Percentiles rank a stretch among this genome's conserved stretches.
These are phyloP conservation scores for Coniochaeta hoffmannii DNA, from an alignment of 2,329 filamentous ascomycete genomes.

Conservation along the genomic window DNA sequence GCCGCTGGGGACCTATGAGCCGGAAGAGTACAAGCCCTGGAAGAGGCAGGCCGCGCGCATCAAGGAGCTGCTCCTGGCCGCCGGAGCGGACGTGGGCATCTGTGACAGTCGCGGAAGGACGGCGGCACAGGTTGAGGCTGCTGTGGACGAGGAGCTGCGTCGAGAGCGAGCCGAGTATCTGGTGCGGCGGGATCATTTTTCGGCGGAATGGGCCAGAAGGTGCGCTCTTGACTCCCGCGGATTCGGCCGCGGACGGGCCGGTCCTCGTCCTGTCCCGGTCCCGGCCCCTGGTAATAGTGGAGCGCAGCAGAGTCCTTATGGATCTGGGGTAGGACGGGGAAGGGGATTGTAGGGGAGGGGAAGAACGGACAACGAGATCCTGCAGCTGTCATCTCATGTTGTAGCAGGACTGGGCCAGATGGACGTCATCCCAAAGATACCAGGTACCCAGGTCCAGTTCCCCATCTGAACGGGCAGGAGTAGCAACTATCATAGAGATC, in stretches of 20 bases:
- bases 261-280: neutral
- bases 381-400: neutral
- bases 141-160: neutral
- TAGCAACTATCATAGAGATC: neutral
- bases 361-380: neutral
- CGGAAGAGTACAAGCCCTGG: neutral
- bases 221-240: neutral
- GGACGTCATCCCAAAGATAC: neutral
- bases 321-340: neutral
- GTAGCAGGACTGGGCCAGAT: no score
- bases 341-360: neutral
- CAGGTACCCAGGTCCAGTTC: neutral
- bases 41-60: neutral
- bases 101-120: neutral
- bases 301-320: neutral
- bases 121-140: neutral
- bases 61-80: neutral
- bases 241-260: neutral
- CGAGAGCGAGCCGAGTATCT: neutral
- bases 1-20: neutral
- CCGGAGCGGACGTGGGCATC: neutral
- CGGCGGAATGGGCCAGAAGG: neutral
- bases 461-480: neutral
- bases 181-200: neutral
- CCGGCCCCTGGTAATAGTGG: neutral